Evolutionary conservation across 2,329 filamentous ascomycete species (phyloP).

Genomic region (Sporothrix luriei): DNA sequence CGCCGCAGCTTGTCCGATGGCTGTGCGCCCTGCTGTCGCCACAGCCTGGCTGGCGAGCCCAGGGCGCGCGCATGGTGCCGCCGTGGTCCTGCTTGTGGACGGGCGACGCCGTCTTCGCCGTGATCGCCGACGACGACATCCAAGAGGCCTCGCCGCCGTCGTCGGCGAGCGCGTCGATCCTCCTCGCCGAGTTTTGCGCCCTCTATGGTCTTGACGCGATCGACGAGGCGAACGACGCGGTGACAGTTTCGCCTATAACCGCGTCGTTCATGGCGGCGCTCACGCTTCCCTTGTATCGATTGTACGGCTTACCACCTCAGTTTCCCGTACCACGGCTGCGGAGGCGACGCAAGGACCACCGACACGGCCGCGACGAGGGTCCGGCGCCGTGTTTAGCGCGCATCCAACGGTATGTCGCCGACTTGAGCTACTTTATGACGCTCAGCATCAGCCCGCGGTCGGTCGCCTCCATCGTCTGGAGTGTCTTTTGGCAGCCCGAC

Average conservation of each 20-base stretch:
- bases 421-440: slow-evolving; percentile 41
- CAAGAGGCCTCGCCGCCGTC: slow-evolving; percentile 10
- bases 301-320: slow-evolving; percentile 17
- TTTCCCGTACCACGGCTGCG: slow-evolving; percentile 12
- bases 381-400: not conserved
- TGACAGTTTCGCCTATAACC: slow-evolving; percentile 14
- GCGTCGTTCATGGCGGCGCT: slow-evolving; percentile 28
- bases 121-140: slow-evolving; percentile 22
- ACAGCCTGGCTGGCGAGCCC: slow-evolving; percentile 27
- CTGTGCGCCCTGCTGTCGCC: slow-evolving; percentile 33
- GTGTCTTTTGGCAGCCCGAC: slow-evolving; percentile 42
- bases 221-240: not conserved
- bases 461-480: slow-evolving; percentile 40
- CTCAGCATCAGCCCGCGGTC: slow-evolving; percentile 40
- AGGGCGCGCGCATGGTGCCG: not conserved
- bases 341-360: not conserved
- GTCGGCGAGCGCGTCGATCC: slow-evolving; percentile 12
- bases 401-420: slow-evolving; percentile 27
- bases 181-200: slow-evolving; percentile 26
- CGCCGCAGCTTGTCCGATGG: slow-evolving; percentile 32
- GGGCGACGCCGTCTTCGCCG: slow-evolving; percentile 16
- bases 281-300: slow-evolving; percentile 23
- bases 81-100: slow-evolving; percentile 17
- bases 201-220: not conserved
- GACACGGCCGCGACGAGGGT: not conserved